phyloP scores from a whole-genome alignment of 106 monocot species.

The Triglochin maritima region DNA sequence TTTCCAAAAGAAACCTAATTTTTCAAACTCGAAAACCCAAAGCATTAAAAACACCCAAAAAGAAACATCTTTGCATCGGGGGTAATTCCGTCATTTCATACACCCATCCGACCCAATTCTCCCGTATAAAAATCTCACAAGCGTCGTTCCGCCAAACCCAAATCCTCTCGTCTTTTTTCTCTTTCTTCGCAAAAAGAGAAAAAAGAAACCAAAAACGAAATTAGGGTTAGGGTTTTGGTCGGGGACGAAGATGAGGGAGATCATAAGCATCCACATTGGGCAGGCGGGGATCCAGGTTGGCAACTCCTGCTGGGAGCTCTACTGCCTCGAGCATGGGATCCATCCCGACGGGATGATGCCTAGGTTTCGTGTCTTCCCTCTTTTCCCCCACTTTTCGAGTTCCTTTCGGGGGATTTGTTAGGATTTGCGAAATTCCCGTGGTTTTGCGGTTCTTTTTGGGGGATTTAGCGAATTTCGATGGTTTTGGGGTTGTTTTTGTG shows the following conservation, averaged over 20 bases:
- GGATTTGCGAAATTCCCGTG: background rate
- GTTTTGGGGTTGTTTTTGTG: too few species aligned
- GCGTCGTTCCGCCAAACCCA: too few species aligned
- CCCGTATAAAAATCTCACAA: too few species aligned
- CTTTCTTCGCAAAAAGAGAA: background rate
- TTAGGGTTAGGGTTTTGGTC: background rate
- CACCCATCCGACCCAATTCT: too few species aligned
- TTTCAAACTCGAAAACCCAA: too few species aligned
- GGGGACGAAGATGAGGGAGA: slow-evolving; percentile 52
- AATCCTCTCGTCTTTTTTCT: background rate
- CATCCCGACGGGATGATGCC: slow-evolving; percentile 68
- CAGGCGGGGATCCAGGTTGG: slow-evolving; percentile 82
- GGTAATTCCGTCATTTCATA: too few species aligned
- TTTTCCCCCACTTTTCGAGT: background rate
- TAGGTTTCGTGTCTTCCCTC: slow-evolving; percentile 16
- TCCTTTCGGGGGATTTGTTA: background rate
- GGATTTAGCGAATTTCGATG: background rate
- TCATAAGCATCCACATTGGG: slow-evolving; percentile 65
- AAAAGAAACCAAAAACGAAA: background rate
- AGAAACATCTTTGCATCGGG: too few species aligned
- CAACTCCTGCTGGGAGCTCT: slow-evolving; percentile 71
- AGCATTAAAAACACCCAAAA: too few species aligned
- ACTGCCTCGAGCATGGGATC: slow-evolving; percentile 74
- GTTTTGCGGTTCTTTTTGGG: background rate
- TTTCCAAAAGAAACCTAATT: too few species aligned